Evolutionary conservation across 305 asterid genomes (phyloP), one percentile per base, ranked within the genome.

Genomic region (Fraxinus paxiana): DNA sequence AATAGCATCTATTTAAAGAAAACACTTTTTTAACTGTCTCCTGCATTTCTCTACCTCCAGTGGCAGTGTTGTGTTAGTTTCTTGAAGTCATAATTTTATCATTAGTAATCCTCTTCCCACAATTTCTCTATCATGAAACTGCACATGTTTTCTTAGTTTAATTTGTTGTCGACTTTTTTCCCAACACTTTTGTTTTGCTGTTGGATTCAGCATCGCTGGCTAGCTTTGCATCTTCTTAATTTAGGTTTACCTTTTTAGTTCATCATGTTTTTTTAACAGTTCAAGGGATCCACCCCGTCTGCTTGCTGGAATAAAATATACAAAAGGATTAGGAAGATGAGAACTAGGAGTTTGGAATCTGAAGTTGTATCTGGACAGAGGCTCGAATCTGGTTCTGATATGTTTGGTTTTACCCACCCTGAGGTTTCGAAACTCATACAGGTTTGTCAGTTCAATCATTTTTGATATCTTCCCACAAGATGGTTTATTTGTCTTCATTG

Each of bases 371-470:
- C 84, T 37, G 93, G 90, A 84, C 89, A 87, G 88, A 75, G 46
- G 84, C 92, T 88, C 77, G 88, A 85, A 74, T 85, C 98, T 82
- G 98, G 98, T 87, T 86, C 94, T 80, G 88, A 77, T 79, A 92
- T 93, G 98, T 95, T 95, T 87, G 98, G 98, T 41, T 88, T 95
- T 85, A 85, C 98, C 75, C 90, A 91, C 84, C 97, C 97, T 15
- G 92, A 92, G 86, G 90, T 95, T 83, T 86, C 87, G 65, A 87
- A 89, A 89, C 94, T 95, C 84, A 89, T 95, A 82, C 84, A 93
- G 97, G 98, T 94, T 89, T 79, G 41, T 77, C 71, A 59, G 38
- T 69, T 72, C 87, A 65, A 77, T 75, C 72, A 24, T 12, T 65
- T 65, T 33, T 65, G 12, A 4, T 9, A 65, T 28, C 72, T 26